phyloP scores from a whole-genome alignment of 2,329 filamentous ascomycete species.

The Scedosporium minutisporum region DNA sequence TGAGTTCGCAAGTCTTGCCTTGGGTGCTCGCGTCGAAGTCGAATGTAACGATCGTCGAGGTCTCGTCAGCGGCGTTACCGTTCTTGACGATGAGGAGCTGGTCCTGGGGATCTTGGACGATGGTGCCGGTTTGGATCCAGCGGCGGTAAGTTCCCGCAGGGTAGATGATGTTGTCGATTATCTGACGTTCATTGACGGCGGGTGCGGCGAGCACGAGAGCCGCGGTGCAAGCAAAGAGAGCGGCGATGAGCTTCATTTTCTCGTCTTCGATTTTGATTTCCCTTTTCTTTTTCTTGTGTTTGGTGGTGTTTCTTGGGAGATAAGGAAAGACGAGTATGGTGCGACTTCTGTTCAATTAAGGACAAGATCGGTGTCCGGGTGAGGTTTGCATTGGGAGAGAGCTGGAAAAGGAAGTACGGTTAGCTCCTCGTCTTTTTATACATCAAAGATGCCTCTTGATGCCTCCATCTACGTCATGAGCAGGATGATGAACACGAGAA shows the following conservation, averaged over 20 bases:
- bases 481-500: no score
- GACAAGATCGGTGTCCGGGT: no score
- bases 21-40: slow-evolving; percentile 4
- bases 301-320: no score
- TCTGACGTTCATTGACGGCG: not conserved
- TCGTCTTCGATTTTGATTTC: no score
- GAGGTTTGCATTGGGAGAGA: no score
- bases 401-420: no score
- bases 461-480: no score
- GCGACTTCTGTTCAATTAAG: no score
- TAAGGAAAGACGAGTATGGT: no score
- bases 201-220: not conserved
- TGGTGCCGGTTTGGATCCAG: slow-evolving; percentile 6
- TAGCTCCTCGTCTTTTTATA: no score
- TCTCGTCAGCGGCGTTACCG: slow-evolving; percentile 7
- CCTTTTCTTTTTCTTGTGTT: no score
- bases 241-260: not conserved
- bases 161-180: slow-evolving; percentile 13
- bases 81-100: slow-evolving; percentile 10
- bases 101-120: slow-evolving; percentile 6
- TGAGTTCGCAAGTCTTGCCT: slow-evolving; percentile 8
- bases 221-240: not conserved
- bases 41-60: slow-evolving; percentile 7
- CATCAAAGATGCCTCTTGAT: no score
- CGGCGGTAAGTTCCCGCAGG: slow-evolving; percentile 5